A percentile compares a stretch with the other conserved stretches of the same genome.
These are phyloP conservation scores for Parastagonospora avenae DNA, from an alignment of 2,329 filamentous ascomycete species.

Conservation along the genomic window DNA sequence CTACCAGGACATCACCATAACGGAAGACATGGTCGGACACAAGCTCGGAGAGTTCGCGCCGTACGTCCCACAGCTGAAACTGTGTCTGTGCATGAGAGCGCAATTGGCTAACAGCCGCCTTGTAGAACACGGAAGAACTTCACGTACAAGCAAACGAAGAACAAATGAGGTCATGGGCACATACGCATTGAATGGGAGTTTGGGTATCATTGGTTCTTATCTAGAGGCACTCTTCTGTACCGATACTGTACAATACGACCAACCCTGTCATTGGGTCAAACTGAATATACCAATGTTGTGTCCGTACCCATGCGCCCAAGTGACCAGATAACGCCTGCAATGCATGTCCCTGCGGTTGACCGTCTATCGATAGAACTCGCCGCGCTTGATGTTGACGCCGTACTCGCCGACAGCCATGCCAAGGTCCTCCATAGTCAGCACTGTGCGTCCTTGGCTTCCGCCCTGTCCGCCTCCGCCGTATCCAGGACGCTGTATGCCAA, in stretches of 20 bases:
- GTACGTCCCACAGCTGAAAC: slow-evolving; percentile 58
- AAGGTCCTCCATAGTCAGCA: slow-evolving; percentile 97
- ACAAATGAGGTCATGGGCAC: slow-evolving; percentile 56
- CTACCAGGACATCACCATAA: slow-evolving; percentile 81
- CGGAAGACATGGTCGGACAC: slow-evolving; percentile 95
- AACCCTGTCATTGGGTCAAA: slow-evolving; percentile 15
- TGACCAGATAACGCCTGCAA: slow-evolving; percentile 34
- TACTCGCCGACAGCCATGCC: slow-evolving; percentile 99
- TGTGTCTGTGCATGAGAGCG: background rate
- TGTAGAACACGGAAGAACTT: slow-evolving; percentile 70
- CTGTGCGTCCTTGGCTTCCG: slow-evolving; percentile 86
- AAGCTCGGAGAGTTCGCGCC: slow-evolving; percentile 91
- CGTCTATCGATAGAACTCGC: slow-evolving; percentile 87
- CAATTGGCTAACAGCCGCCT: slow-evolving; percentile 7
- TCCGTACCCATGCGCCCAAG: slow-evolving; percentile 22
- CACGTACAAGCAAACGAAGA: slow-evolving; percentile 73
- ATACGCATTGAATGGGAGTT: slow-evolving; percentile 40
- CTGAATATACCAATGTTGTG: slow-evolving; percentile 13
- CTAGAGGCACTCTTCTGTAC: slow-evolving; percentile 33
- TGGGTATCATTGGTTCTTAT: slow-evolving; percentile 44
- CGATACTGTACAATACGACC: slow-evolving; percentile 40
- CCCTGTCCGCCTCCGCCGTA: slow-evolving; percentile 84
- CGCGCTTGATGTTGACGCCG: slow-evolving; percentile 94
- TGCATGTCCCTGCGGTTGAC: slow-evolving; percentile 14
- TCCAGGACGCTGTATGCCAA: slow-evolving; percentile 57